Base-by-base conservation (phyloP, 192 early-diverging fungal genomes). In the Lobosporangium transversale region DNA sequence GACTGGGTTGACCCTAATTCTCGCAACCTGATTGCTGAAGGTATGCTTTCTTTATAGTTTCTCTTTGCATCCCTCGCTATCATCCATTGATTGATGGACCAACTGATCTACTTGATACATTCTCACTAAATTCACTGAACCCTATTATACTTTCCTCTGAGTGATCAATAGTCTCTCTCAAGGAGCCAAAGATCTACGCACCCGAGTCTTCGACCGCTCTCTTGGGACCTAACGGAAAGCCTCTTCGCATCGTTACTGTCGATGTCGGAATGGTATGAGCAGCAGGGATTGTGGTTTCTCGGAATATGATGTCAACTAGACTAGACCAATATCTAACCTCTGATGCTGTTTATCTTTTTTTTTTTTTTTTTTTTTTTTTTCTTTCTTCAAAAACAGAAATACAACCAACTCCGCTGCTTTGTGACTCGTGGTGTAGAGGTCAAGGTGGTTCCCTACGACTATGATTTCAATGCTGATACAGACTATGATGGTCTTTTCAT, bases 381-480 rank as follows among this genome's bases (percentile, higher is more conserved):
- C n/a, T n/a, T n/a, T n/a, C n/a, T n/a, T n/a, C n/a, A n/a, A n/a
- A n/a, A n/a, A n/a, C n/a, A 81, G 80, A 99, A 99, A 82, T 94
- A 89, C 85, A 99, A 98, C 84, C 97, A 99, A 82, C 94, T 98
- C 81, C 91, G 97, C 61, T 99, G 97, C 87, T 97, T 99, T 67
- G 88, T 96, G 43, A 89, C 93, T 69, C 93, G 97, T 36, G 97
- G 97, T 66, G 94, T 99, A 14, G 93, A 97, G 68, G 70, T 98
- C 58, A 89, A 91, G 62, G 90, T 97, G 5, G 96, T 99, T 11
- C 97, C 97, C 17, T 99, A 96, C 95, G 87, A 99, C 80, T 93
- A 97, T 71, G 94, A 98, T 81, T 97, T 98, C 71, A 76, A 88
- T 43, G 80, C 79, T 9, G 93, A 94, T 32, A 70, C 80, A 9